Evolutionary conservation across 2,329 filamentous ascomycete genomes (phyloP).

Genomic region (Magnaporthiopsis rhizophila): DNA sequence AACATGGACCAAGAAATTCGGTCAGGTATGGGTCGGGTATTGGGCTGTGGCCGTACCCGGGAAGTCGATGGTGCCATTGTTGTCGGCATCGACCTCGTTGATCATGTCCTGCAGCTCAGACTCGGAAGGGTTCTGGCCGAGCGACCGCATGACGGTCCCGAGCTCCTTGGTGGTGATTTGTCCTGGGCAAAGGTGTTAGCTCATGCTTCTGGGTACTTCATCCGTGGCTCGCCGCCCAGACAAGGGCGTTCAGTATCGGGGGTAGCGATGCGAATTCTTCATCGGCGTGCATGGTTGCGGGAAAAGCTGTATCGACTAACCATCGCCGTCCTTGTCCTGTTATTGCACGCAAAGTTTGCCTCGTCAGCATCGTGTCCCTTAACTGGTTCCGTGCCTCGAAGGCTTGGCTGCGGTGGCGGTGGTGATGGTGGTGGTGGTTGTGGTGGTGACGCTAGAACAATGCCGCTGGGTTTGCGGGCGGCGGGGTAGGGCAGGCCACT

Average conservation of each 20-base stretch:
- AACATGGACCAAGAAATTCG: background rate
- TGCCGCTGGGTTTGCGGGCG: background rate
- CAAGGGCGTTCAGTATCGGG: background rate
- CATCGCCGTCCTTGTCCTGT: slow-evolving; percentile 21
- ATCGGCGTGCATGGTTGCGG: background rate
- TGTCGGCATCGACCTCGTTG: slow-evolving; percentile 87
- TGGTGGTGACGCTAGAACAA: background rate
- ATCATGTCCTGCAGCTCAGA: slow-evolving; percentile 91
- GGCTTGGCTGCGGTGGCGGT: background rate
- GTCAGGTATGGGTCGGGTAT: too few species aligned
- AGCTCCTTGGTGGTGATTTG: slow-evolving; percentile 90
- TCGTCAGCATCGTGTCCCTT: background rate
- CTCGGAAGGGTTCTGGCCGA: slow-evolving; percentile 84
- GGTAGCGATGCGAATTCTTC: too few species aligned
- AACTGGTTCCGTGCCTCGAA: background rate
- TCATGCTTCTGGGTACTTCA: background rate
- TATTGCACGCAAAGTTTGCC: background rate
- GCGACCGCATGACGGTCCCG: slow-evolving; percentile 82
- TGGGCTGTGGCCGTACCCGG: slow-evolving; percentile 53
- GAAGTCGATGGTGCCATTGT: slow-evolving; percentile 89
- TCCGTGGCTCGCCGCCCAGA: background rate
- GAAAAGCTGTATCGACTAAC: slow-evolving; percentile 12
- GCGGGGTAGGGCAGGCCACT: slow-evolving; percentile 33
- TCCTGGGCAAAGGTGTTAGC: slow-evolving; percentile 38
- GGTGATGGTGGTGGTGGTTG: background rate